A percentile compares a stretch with the other conserved stretches of the same genome.
These are phyloP conservation scores for Capsicum chinense DNA, from an alignment of 257 asterid species.

Conservation along the genomic window DNA sequence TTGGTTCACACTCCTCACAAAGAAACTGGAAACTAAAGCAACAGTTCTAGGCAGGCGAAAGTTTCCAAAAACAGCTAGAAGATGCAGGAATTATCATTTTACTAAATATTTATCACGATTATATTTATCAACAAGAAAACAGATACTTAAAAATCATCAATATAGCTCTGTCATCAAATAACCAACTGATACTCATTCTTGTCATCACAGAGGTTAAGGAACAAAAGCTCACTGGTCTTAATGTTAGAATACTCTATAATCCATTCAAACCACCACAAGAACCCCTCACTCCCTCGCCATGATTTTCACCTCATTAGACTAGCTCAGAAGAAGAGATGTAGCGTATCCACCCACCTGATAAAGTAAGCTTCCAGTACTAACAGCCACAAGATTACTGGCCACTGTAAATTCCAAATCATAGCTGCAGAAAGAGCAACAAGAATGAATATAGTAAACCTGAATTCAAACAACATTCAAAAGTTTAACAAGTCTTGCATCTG, in stretches of 20 bases:
- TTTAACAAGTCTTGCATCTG: constrained; percentile 28
- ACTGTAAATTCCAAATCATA: constrained; percentile 97
- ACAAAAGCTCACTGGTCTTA: constrained; percentile 8
- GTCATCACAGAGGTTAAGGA: constrained; percentile 5
- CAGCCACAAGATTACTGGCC: constrained; percentile 86
- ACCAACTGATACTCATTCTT: constrained; percentile 17
- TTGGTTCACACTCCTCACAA: background rate
- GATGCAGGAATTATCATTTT: constrained; percentile 12
- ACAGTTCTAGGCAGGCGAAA: background rate
- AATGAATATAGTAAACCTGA: constrained; percentile 32
- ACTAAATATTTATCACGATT: background rate
- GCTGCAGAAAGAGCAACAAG: constrained; percentile 53
- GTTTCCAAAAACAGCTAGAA: background rate
- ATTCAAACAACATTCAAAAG: constrained; percentile 3
- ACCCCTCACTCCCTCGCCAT: background rate
- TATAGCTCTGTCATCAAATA: constrained; percentile 15
- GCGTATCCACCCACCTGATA: constrained; percentile 69
- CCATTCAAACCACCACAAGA: background rate
- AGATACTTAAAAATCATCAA: background rate
- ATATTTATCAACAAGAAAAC: background rate
- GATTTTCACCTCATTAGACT: constrained; percentile 20
- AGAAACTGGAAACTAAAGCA: background rate
- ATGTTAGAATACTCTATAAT: background rate
- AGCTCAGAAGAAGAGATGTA: background rate
- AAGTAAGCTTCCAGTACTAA: constrained; percentile 91